Base-by-base conservation (phyloP, 106 monocot species). In the Ottelia alismoides region DNA sequence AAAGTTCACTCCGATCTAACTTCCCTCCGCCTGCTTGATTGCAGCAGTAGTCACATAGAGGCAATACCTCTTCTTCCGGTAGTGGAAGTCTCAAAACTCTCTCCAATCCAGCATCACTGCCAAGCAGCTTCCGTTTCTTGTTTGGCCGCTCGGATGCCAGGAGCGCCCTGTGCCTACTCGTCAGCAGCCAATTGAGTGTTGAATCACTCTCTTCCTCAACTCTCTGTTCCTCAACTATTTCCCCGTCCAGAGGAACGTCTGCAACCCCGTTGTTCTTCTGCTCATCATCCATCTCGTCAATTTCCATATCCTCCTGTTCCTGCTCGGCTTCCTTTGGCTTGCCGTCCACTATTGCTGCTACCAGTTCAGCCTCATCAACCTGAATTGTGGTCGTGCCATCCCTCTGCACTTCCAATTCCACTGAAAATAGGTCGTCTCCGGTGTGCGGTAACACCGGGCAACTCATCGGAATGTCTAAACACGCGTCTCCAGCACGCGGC, bases 81-180 rank as follows among this genome's bases (percentile, higher is more conserved):
- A 61, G 45, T 53, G 88, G 88, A 53, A 96, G 79, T 18, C 48
- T 30, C 19, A 96, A n/a, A 17, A 88, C 52, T 62, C 65, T 75
- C 14, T 84, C 73, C 44, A 96, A 70, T 19, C 84, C 88, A 30
- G 84, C 84, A 58, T 85, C 81, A 47, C 49, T 58, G 19, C 81
- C 88, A 22, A 96, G 26, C 3, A 85, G 69, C 62, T 85, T 96
- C 19, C 77, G 65, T 52, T 89, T 96, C 76, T 89, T 96, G 22
- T 65, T 79, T 11, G 85, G 88, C 3, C 79, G 61, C 61, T 88
- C 81, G 0, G 96, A 76, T 20, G 82, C 70, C 23, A 96, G 76
- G 26, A 76, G 45, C 2, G 69, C 66, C 31, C 96, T 73, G 21
- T 79, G 68, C 64, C 62, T 88, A 17, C 70, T 74, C 6, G 85